These are phyloP conservation scores for Amauroascus niger DNA, from an alignment of 2,329 filamentous ascomycete species.

Conservation along the genomic window DNA sequence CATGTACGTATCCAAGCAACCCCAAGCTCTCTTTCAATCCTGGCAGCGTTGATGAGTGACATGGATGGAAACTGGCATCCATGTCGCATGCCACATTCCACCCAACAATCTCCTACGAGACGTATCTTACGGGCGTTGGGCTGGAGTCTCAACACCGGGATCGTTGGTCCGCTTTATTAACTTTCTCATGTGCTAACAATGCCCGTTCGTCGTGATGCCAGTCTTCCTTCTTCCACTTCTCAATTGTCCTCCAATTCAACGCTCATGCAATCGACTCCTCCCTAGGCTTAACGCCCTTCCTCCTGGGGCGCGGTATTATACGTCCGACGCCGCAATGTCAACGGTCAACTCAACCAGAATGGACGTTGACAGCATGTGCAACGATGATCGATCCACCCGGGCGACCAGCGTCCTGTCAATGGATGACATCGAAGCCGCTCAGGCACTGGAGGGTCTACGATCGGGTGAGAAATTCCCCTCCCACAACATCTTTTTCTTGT, in stretches of 20 bases:
- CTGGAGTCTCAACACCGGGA: not conserved
- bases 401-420: slow-evolving; percentile 40
- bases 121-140: not conserved
- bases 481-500: not conserved
- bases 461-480: slow-evolving; percentile 50
- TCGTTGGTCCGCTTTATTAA: not conserved
- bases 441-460: slow-evolving; percentile 64
- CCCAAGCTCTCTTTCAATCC: not conserved
- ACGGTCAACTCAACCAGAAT: slow-evolving; percentile 24
- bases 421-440: slow-evolving; percentile 52
- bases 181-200: slow-evolving; percentile 1
- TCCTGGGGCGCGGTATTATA: not conserved
- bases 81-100: not conserved
- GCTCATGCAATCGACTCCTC: not conserved
- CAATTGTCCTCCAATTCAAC: not conserved
- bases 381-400: slow-evolving; percentile 35
- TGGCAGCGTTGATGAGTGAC: not conserved
- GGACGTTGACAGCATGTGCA: slow-evolving; percentile 31
- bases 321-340: not conserved
- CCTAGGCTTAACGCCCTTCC: not conserved
- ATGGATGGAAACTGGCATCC: not conserved
- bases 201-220: not conserved
- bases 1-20: not conserved
- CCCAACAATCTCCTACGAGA: not conserved
- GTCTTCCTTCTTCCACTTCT: not conserved